A percentile compares a stretch with the other conserved stretches of the same genome.
These are phyloP conservation scores for Sarocladium brachiariae DNA, from an alignment of 2,329 filamentous ascomycete species.

Conservation along the genomic window DNA sequence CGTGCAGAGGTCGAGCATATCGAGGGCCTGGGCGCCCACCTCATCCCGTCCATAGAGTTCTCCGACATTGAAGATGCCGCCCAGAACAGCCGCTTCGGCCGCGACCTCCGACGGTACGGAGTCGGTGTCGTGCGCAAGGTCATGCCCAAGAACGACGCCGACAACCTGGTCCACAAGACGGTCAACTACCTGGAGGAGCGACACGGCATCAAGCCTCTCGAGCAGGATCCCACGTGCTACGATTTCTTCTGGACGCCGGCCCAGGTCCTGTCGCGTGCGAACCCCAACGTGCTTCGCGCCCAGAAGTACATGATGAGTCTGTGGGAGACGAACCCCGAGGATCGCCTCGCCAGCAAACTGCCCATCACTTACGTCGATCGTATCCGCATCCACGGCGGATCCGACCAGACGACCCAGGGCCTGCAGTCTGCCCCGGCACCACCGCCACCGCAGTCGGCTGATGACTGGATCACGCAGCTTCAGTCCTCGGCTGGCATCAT, in stretches of 20 bases:
- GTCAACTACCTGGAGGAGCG: constrained; percentile 42
- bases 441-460: constrained; percentile 23
- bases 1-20: constrained; percentile 46
- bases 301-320: constrained; percentile 61
- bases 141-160: constrained; percentile 48
- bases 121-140: constrained; percentile 61
- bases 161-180: constrained; percentile 51
- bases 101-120: constrained; percentile 53
- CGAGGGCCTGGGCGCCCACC: constrained; percentile 38
- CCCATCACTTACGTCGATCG: constrained; percentile 64
- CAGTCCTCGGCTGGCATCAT: constrained; percentile 44
- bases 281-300: constrained; percentile 55
- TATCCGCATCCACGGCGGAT: constrained; percentile 56
- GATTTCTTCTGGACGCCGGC: constrained; percentile 69
- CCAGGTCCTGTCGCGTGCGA: constrained; percentile 60
- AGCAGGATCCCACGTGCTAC: constrained; percentile 57
- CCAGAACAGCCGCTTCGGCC: constrained; percentile 47
- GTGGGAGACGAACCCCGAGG: constrained; percentile 52
- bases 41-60: constrained; percentile 52
- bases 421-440: constrained; percentile 13
- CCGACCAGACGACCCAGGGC: constrained; percentile 8
- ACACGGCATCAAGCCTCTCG: constrained; percentile 20
- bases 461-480: constrained; percentile 32
- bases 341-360: constrained; percentile 51
- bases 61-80: constrained; percentile 39